phyloP scores from a whole-genome alignment of 768 basidiomycete genomes.

The Tulasnella sp. region DNA sequence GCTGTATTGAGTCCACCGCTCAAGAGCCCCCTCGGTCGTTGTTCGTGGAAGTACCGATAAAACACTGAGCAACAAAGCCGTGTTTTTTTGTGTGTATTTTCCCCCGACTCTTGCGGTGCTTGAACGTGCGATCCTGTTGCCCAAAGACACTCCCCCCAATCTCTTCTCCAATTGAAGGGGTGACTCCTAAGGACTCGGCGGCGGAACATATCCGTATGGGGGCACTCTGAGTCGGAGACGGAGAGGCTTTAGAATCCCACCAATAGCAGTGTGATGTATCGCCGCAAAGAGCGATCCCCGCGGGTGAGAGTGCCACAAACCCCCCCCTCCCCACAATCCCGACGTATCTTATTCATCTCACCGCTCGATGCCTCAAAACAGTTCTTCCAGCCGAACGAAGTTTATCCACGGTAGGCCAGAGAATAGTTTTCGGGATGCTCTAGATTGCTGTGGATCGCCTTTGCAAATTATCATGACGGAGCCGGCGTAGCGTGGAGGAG shows the following conservation, averaged over 20 bases:
- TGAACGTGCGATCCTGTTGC: neutral
- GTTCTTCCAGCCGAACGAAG: neutral
- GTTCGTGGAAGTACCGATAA: neutral
- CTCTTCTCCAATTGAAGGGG: neutral
- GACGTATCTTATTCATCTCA: neutral
- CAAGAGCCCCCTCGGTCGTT: neutral
- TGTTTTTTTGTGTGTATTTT: neutral
- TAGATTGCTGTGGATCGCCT: neutral
- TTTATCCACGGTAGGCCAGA: neutral
- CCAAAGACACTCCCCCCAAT: neutral
- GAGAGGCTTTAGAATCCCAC: neutral
- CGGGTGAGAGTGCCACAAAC: neutral
- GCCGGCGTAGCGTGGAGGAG: neutral
- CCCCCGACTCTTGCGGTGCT: neutral
- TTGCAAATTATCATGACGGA: too few species aligned
- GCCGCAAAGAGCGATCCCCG: neutral
- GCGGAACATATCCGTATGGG: neutral
- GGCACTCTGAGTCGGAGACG: neutral
- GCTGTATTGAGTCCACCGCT: neutral
- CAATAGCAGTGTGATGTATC: neutral
- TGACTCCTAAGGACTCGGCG: neutral
- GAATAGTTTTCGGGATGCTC: too few species aligned
- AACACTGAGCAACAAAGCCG: too few species aligned
- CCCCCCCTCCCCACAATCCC: neutral
- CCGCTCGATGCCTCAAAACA: neutral